Percentiles rank a stretch among this genome's conserved stretches.
Evolutionary conservation across 768 basidiomycete species (phyloP).

Genomic region (Candolleomyces efflorescens): DNA sequence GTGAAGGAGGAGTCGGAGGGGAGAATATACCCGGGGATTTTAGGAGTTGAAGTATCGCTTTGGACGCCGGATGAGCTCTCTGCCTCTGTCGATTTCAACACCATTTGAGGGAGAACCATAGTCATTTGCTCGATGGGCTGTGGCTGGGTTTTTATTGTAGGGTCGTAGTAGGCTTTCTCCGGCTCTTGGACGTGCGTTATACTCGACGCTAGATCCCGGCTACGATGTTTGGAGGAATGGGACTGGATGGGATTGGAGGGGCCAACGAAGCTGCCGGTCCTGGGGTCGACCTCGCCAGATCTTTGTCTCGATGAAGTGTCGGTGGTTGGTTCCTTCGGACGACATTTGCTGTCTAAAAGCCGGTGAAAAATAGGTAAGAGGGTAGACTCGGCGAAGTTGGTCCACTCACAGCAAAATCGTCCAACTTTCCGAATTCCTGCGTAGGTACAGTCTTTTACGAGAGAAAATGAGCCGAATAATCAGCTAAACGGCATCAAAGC

Average conservation of each 20-base stretch:
- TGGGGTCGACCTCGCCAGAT: neutral
- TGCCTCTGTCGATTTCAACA: neutral
- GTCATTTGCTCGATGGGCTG: neutral
- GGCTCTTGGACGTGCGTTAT: conserved; percentile 2
- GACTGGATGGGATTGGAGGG: neutral
- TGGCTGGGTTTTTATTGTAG: neutral
- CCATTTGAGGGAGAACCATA: neutral
- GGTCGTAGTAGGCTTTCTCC: neutral
- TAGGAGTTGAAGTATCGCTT: neutral
- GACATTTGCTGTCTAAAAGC: conserved; percentile 1
- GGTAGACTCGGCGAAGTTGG: too few relatives aligned
- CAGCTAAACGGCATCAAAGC: neutral
- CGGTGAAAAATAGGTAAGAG: too few relatives aligned
- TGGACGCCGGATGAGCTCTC: neutral
- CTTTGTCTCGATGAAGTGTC: neutral
- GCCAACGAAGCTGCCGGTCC: neutral
- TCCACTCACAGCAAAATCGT: neutral
- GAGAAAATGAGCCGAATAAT: neutral
- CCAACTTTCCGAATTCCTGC: neutral
- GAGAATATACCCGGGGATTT: neutral
- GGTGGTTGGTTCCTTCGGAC: neutral
- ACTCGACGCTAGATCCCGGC: conserved; percentile 1
- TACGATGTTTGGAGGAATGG: neutral
- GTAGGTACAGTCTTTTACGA: neutral
- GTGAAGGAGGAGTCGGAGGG: neutral